Evolutionary conservation across 2,329 filamentous ascomycete genomes (phyloP), one percentile per base, ranked within the genome.

Genomic region (Talaromyces islandicus): DNA sequence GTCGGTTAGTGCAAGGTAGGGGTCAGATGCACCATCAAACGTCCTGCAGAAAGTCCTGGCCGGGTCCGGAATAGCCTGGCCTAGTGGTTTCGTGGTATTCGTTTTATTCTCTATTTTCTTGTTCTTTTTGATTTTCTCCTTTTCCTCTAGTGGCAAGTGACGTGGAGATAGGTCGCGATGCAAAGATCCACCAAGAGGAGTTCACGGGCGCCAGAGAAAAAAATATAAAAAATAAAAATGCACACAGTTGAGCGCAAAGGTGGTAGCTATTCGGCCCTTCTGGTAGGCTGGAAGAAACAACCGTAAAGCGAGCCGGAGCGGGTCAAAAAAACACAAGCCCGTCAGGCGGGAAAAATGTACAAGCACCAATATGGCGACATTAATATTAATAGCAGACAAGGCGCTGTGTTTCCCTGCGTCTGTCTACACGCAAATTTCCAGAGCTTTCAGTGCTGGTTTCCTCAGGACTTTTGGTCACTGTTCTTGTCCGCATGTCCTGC

Each of bases 251-350:
- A 61, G 51, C 46, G 52, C 52, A 38, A 35, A 35, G 41, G 29
- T 19, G 51, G 38, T 19, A 35, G 32, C 43, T 21, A 51, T 54
- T 55, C 53, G 19, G 56, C 32, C 53, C 12, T 52, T 59, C 43
- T 62, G 60, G 56, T 62, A 59, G 60, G 60, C 57, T 41, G 60
- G 60, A 62, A 62, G 14, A 59, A 27, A 52, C 24, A 52, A 54
- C 60, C 60, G 60, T 58, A 27, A 27, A 62, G 29, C 32, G 48
- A 53, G 43, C 30, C 60, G 35, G 50, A 59, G 60, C 60, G 60
- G 60, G 60, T 62, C 60, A 46, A 27, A 19, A 53, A 30, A 32
- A 56, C 14, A 32, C 30, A 38, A 35, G 35, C 56, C 60, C 32
- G 52, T 61, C 52, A 56, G 27, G 12, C 43, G n/a, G 59, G 43